Base-by-base conservation (phyloP, 2,329 filamentous ascomycete genomes). In the Cordyceps farinosa region DNA sequence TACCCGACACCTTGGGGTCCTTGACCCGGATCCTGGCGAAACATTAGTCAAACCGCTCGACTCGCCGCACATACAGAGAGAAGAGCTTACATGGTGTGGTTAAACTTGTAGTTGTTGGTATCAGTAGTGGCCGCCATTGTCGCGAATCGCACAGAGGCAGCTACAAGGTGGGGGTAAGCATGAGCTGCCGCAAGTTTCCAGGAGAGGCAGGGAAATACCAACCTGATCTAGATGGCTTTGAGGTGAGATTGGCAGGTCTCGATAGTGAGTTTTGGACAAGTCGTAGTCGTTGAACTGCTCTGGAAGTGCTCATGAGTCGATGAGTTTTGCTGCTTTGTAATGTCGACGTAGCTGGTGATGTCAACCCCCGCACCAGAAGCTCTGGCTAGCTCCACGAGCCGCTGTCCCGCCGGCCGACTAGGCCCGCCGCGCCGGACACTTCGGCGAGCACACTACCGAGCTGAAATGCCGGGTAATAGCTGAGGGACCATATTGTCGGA, bases 11-110 rank as follows among this genome's bases (percentile, higher is more conserved):
- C 78, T 93, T 89, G 11, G 94, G 94, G 79, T 99, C 92, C 78
- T 98, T 98, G 73, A 98, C 90, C 76, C 94, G 90, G 74, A 97
- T 82, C 91, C 91, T 95, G 66, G 9, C 4, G 58, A 34, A 61
- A 63, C 7, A 58, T 67, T 38, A 71, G 60, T n/a, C 65, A 65
- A n/a, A 9, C 29, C 36, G 3, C 22, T 47, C 2, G 13, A 40
- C 22, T 22, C 22, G 22, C 22, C 22, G 22, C 13, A 22, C 6
- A 40, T 45, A 29, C 29, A 29, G 44, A 3, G n/a, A 40, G n/a
- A 38, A 17, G 10, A 15, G 40, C 82, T 73, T 73, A 87, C 94
- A 98, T 98, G 63, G 90, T 90, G 81, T 95, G 91, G 78, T 95
- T 94, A 75, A 89, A 82, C 77, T 95, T 91, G 79, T 98, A 98